phyloP scores from a whole-genome alignment of 352 stramenopile genomes.

The Pythium sukuiense region DNA sequence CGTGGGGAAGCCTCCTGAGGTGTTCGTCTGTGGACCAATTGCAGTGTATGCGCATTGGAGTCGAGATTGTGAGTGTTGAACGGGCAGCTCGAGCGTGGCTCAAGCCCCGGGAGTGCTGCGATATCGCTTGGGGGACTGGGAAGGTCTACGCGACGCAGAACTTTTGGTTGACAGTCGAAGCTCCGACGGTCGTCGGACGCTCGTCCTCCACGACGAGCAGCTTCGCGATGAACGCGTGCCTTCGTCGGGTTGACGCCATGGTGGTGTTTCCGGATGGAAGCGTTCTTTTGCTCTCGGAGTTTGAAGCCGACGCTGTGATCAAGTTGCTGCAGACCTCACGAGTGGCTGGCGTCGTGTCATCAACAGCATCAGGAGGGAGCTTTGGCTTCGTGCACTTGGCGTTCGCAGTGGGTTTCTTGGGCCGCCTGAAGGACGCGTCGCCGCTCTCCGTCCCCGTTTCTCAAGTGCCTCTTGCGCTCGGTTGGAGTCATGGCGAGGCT shows the following conservation, averaged over 20 bases:
- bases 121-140: slow-evolving; percentile 29
- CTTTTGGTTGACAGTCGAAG: slow-evolving; percentile 34
- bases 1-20: slow-evolving; percentile 7
- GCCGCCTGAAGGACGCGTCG: not conserved
- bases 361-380: not conserved
- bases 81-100: not conserved
- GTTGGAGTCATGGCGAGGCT: not conserved
- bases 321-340: slow-evolving; percentile 26
- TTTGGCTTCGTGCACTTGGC: slow-evolving; percentile 13
- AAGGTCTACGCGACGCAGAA: slow-evolving; percentile 42
- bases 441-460: slow-evolving; percentile 24
- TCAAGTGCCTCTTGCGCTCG: not conserved
- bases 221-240: slow-evolving; percentile 16
- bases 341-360: not conserved
- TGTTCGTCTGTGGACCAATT: not conserved
- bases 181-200: not conserved
- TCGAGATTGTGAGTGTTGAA: not conserved
- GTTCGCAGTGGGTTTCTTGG: slow-evolving; percentile 1
- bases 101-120: not conserved
- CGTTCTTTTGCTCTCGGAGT: slow-evolving; percentile 40
- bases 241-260: slow-evolving; percentile 37
- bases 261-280: slow-evolving; percentile 42
- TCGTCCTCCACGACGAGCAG: not conserved
- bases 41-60: not conserved
- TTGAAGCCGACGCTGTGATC: slow-evolving; percentile 41